phyloP scores from a whole-genome alignment of 208 protist genomes.

The Phytomonas sp. region DNA sequence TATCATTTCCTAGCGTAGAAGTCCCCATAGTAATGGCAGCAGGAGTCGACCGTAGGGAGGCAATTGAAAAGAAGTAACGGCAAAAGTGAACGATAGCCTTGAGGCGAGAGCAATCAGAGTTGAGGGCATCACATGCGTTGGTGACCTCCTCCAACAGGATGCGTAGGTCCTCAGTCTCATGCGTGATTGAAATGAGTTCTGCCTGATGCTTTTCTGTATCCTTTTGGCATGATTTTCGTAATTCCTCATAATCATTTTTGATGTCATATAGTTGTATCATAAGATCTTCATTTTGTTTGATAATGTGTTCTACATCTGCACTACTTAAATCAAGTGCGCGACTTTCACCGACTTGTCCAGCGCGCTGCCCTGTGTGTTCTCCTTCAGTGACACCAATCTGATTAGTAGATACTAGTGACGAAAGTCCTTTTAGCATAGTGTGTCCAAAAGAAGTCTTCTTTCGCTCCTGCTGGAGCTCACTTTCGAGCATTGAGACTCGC shows the following conservation, averaged over 20 bases:
- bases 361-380: background rate
- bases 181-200: conserved; percentile 23
- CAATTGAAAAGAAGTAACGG: conserved; percentile 31
- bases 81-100: conserved; percentile 53
- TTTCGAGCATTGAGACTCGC: conserved; percentile 32
- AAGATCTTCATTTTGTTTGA: conserved; percentile 60
- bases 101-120: conserved; percentile 29
- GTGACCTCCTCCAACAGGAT: conserved; percentile 24
- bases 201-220: conserved; percentile 12
- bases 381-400: conserved; percentile 6
- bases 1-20: background rate
- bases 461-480: conserved; percentile 35
- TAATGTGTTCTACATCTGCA: conserved; percentile 59
- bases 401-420: conserved; percentile 46
- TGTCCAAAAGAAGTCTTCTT: conserved; percentile 43
- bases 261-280: conserved; percentile 56
- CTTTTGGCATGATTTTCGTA: conserved; percentile 10
- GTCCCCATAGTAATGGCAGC: conserved; percentile 3
- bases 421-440: conserved; percentile 60
- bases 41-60: background rate
- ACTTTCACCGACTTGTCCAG: background rate
- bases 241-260: conserved; percentile 39
- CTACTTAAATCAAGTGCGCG: conserved; percentile 21
- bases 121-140: conserved; percentile 28
- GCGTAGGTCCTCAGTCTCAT: conserved; percentile 35